Evolutionary conservation across 768 basidiomycete genomes (phyloP).

Genomic region (Mycena haematopus): DNA sequence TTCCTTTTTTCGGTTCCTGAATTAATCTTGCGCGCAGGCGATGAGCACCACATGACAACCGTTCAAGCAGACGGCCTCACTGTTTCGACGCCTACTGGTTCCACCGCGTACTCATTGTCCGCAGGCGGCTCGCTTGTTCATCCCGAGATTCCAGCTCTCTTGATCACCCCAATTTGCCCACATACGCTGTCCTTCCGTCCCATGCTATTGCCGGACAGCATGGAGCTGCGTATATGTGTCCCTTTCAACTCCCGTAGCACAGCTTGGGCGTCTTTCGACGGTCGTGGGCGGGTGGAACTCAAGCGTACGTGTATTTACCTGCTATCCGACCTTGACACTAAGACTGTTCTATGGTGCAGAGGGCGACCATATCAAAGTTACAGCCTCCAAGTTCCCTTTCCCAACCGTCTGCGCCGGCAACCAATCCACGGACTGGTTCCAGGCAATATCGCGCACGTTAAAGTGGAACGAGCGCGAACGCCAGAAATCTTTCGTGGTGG

Average conservation of each 20-base stretch:
- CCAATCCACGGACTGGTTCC: conserved; percentile 99
- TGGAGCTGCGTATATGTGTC: conserved; percentile 98
- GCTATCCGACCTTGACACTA: conserved; percentile 12
- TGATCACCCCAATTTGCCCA: conserved; percentile 98
- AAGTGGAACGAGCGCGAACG: conserved; percentile 99
- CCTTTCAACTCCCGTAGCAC: conserved; percentile 98
- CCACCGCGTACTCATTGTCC: conserved; percentile 98
- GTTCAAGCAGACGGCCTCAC: conserved; percentile 98
- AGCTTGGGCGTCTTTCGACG: conserved; percentile 99
- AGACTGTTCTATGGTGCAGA: conserved; percentile 55
- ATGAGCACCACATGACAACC: conserved; percentile 99
- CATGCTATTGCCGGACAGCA: conserved; percentile 97
- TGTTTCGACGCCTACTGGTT: conserved; percentile 96
- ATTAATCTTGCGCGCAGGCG: conserved; percentile 59
- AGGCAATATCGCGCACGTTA: conserved; percentile 92
- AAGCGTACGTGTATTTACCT: conserved; percentile 70
- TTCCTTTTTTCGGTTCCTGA: conserved; percentile 6
- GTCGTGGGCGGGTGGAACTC: conserved; percentile 93
- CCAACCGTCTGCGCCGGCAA: conserved; percentile 98
- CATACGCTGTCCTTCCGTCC: conserved; percentile 98
- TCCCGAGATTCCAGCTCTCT: conserved; percentile 94
- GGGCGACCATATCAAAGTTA: conserved; percentile 99
- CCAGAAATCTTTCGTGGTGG: conserved; percentile 98
- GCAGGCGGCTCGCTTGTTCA: conserved; percentile 98
- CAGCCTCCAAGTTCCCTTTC: conserved; percentile 96